phyloP scores from a whole-genome alignment of 768 basidiomycete species.

The Wakefieldia striispora region DNA sequence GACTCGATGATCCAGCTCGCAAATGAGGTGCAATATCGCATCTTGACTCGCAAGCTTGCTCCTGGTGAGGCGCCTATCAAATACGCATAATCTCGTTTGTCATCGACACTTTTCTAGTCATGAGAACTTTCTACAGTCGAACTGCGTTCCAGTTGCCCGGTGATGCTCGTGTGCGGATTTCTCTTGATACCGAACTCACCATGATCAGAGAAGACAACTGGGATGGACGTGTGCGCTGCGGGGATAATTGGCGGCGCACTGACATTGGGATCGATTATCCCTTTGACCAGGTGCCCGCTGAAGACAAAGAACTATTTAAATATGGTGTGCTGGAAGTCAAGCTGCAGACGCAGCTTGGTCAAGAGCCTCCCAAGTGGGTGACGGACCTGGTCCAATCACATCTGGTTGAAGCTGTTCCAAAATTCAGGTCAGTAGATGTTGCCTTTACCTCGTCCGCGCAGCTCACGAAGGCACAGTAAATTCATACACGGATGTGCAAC shows the following conservation, averaged over 20 bases:
- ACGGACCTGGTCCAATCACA: conserved; percentile 94
- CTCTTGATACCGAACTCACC: conserved; percentile 93
- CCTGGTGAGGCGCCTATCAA: conserved; percentile 58
- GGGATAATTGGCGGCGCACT: conserved; percentile 89
- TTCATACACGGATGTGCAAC: conserved; percentile 98
- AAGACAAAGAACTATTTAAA: conserved; percentile 94
- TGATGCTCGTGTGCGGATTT: conserved; percentile 97
- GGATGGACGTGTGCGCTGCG: conserved; percentile 76
- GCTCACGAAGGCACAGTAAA: conserved; percentile 50
- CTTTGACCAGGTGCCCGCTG: conserved; percentile 67
- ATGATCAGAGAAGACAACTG: conserved; percentile 97
- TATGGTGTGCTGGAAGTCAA: conserved; percentile 98
- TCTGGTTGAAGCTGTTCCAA: conserved; percentile 95
- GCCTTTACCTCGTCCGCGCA: neutral
- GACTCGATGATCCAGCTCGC: conserved; percentile 95
- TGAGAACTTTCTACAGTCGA: conserved; percentile 97
- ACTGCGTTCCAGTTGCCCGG: conserved; percentile 99
- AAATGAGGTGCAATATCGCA: conserved; percentile 92
- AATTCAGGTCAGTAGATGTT: conserved; percentile 69
- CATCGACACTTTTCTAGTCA: conserved; percentile 48
- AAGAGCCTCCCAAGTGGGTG: conserved; percentile 96
- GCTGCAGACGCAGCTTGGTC: conserved; percentile 92
- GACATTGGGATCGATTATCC: conserved; percentile 94
- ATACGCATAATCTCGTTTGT: neutral
- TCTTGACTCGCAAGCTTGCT: conserved; percentile 73